Evolutionary conservation across 139 green algal species (phyloP).

Genomic region (Asterochloris erici): DNA sequence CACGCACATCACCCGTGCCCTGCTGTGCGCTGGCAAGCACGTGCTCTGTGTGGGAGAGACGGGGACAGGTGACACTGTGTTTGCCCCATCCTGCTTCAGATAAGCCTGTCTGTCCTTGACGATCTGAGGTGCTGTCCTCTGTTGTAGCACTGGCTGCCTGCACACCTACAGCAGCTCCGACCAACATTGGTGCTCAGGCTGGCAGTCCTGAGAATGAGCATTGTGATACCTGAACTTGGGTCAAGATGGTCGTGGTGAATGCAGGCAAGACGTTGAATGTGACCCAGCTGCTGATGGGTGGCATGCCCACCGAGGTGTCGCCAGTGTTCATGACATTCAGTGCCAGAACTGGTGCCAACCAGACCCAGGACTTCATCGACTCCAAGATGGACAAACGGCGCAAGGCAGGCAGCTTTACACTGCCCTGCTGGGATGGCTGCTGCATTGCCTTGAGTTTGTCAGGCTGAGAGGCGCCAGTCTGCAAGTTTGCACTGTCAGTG

Average conservation of each 20-base stretch:
- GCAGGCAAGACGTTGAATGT: constrained; percentile 25
- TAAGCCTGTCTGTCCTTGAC: not conserved
- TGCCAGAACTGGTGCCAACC: constrained; percentile 12
- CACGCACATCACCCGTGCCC: constrained; percentile 36
- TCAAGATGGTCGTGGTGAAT: not conserved
- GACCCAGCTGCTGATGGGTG: constrained; percentile 11
- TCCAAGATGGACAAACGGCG: constrained; percentile 58
- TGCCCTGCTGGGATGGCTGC: not conserved
- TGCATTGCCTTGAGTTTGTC: not conserved
- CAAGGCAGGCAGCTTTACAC: constrained; percentile 27
- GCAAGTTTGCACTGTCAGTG: too few species aligned
- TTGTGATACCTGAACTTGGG: too few species aligned
- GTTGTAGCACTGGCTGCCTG: not conserved
- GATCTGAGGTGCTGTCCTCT: not conserved
- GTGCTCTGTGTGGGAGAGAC: constrained; percentile 66
- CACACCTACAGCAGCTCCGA: not conserved
- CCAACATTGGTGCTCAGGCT: too few species aligned
- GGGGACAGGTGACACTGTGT: constrained; percentile 30
- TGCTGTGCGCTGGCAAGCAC: constrained; percentile 60
- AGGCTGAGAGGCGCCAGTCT: not conserved
- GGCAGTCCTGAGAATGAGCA: too few species aligned
- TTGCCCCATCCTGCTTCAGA: not conserved
- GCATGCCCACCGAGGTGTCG: constrained; percentile 5
- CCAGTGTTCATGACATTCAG: constrained; percentile 21
- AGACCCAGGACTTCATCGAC: constrained; percentile 48